These are phyloP conservation scores for Lentinula guzmanii DNA, from an alignment of 768 basidiomycete species.

Conservation along the genomic window DNA sequence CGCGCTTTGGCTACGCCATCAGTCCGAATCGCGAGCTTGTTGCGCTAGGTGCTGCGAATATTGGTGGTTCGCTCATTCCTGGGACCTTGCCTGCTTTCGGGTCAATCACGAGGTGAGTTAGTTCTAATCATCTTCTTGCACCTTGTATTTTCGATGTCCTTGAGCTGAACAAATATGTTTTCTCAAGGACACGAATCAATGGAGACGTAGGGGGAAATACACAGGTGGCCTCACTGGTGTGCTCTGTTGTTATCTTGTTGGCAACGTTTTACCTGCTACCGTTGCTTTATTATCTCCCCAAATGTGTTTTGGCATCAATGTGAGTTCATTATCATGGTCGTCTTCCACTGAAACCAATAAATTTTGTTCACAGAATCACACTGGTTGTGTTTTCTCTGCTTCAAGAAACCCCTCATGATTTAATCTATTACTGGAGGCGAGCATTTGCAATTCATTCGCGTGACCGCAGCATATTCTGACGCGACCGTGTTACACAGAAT, in stretches of 20 bases:
- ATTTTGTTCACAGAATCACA: constrained; percentile 51
- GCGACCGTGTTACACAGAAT: constrained; percentile 40
- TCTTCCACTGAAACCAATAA: constrained; percentile 8
- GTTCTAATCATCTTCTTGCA: not conserved
- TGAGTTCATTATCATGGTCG: constrained; percentile 29
- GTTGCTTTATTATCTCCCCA: constrained; percentile 80
- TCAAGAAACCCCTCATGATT: constrained; percentile 81
- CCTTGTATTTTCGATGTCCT: constrained; percentile 4
- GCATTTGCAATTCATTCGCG: constrained; percentile 2
- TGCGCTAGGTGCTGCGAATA: constrained; percentile 82
- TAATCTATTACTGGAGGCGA: constrained; percentile 79
- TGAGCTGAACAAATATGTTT: not conserved
- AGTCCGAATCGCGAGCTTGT: constrained; percentile 95
- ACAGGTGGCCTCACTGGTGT: constrained; percentile 83
- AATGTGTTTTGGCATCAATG: constrained; percentile 87
- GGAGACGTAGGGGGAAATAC: constrained; percentile 84
- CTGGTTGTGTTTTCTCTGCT: constrained; percentile 83
- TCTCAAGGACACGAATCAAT: constrained; percentile 71
- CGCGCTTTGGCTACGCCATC: constrained; percentile 81
- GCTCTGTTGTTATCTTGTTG: constrained; percentile 67
- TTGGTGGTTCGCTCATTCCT: constrained; percentile 73
- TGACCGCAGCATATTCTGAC: not conserved
- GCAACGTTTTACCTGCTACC: constrained; percentile 90
- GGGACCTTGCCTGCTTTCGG: constrained; percentile 92
- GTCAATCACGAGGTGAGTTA: constrained; percentile 75